Evolutionary conservation across 257 asterid genomes (phyloP), one percentile per base, ranked within the genome.

Genomic region (Ajuga chamaepitys): DNA sequence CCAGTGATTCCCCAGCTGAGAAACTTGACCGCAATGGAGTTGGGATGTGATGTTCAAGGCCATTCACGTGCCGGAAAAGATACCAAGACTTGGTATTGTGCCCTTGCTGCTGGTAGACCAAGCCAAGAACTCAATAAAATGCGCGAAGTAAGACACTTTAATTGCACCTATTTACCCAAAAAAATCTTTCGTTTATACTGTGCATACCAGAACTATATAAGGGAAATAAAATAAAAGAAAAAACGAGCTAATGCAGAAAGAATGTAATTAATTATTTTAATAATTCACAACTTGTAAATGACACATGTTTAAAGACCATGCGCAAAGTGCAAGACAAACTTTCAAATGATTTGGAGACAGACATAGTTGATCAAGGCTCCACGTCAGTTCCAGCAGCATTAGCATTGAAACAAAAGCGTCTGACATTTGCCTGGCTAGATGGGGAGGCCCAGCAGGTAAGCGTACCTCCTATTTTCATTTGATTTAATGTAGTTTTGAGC

Each of bases 1-100:
- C 55, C 85, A 94, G 99, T 90, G 81, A 95, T 94, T 76, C 96
- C 97, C 50, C 99, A 90, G 77, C 77, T 94, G 81, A 88, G 99
- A 86, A 90, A 81, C 63, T 38, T 82, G 63, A 87, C 99, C 52
- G 65, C 99, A 11, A 62, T 54, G 76, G 99, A 88, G 67, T 77
- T 94, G 80, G 99, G 99, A 38, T 94, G 99, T 62, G 88, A 86
- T 77, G 87, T 87, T 13, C 76, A 83, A 44, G 97, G 97, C 67
- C 78, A 72, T 80, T 94, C 99, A 59, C 95, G 96, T 70, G 92
- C 95, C 2, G 95, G 96, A 51, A 75, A 68, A 70, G 97, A 78
- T 79, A 70, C 86, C 67, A 86, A 70, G 83, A 68, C 88, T 68
- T 94, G 99, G 99, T 94, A 94, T 63, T 94, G 99, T 80, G 97